These are phyloP conservation scores for Ustilago hordei DNA, from an alignment of 1,284 basidiomycete genomes.

Conservation along the genomic window DNA sequence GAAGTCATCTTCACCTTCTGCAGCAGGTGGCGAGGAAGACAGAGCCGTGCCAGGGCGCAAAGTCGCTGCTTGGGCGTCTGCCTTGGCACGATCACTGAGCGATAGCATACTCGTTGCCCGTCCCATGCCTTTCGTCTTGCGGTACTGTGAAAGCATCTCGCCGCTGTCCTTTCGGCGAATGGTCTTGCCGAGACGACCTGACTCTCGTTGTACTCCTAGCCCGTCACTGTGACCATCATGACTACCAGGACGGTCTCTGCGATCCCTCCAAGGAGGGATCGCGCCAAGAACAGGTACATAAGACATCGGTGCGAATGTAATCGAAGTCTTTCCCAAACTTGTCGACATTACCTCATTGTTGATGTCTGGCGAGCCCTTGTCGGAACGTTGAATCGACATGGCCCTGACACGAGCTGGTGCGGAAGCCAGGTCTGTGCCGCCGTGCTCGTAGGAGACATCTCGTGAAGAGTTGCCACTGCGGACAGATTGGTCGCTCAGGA, in stretches of 20 bases:
- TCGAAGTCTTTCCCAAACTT: constrained; percentile 34
- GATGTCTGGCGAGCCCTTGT: constrained; percentile 27
- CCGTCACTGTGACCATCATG: constrained; percentile 18
- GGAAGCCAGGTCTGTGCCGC: constrained; percentile 16
- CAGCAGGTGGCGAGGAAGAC: constrained; percentile 19
- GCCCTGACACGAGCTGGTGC: constrained; percentile 17
- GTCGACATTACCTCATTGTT: constrained; percentile 33
- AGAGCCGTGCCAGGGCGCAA: constrained; percentile 21
- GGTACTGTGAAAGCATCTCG: constrained; percentile 66
- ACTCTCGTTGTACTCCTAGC: constrained; percentile 10
- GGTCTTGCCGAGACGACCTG: constrained; percentile 14
- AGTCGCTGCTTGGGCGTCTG: constrained; percentile 22
- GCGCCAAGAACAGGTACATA: constrained; percentile 51
- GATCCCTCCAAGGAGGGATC: constrained; percentile 31
- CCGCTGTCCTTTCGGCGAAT: constrained; percentile 58
- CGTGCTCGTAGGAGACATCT: constrained; percentile 32
- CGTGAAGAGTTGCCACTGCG: constrained; percentile 27
- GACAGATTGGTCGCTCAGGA: constrained; percentile 36
- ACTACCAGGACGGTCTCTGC: constrained; percentile 19
- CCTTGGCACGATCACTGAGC: constrained; percentile 42
- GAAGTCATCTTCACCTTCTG: constrained; percentile 32
- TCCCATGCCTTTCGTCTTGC: constrained; percentile 52
- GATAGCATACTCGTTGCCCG: constrained; percentile 49
- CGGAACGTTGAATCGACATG: constrained; percentile 23
- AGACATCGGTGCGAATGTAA: constrained; percentile 40